phyloP scores from a whole-genome alignment of 1,139 yeast genomes.

The Geotrichum reessii region DNA sequence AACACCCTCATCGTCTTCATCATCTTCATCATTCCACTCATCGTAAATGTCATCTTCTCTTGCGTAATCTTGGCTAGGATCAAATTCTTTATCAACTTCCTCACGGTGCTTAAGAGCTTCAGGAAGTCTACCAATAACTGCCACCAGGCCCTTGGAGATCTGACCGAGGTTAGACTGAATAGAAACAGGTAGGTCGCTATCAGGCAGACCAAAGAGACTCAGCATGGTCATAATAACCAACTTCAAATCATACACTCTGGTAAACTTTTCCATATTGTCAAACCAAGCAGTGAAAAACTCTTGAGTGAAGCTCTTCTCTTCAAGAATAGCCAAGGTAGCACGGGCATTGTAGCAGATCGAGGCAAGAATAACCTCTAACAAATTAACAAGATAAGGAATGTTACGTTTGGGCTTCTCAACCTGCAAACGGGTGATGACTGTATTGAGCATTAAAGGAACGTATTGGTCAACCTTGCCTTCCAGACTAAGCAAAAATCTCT shows the following conservation, averaged over 20 bases:
- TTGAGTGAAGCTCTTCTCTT: constrained; percentile 43
- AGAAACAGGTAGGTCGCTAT: constrained; percentile 36
- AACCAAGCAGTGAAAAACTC: constrained; percentile 68
- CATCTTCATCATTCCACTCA: constrained; percentile 29
- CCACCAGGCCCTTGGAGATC: constrained; percentile 47
- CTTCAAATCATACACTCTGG: constrained; percentile 80
- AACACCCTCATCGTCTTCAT: constrained; percentile 8
- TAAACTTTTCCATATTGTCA: constrained; percentile 48
- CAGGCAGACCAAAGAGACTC: constrained; percentile 41
- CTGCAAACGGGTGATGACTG: constrained; percentile 31
- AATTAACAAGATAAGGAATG: constrained; percentile 47
- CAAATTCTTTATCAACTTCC: constrained; percentile 53
- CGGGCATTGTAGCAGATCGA: constrained; percentile 59
- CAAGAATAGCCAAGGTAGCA: constrained; percentile 50
- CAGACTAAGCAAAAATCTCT: constrained; percentile 49
- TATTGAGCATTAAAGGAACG: constrained; percentile 41
- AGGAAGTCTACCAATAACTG: constrained; percentile 57
- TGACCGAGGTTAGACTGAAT: constrained; percentile 34
- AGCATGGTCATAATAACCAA: constrained; percentile 64
- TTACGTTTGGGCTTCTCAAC: constrained; percentile 31
- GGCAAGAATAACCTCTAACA: constrained; percentile 63
- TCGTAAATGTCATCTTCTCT: constrained; percentile 14
- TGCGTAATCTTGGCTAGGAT: constrained; percentile 32
- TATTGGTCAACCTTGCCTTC: constrained; percentile 38
- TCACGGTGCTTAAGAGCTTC: constrained; percentile 61